A percentile compares a stretch with the other conserved stretches of the same genome.
phyloP scores from a whole-genome alignment of 331 rosid species.

The Cydonia oblonga region DNA sequence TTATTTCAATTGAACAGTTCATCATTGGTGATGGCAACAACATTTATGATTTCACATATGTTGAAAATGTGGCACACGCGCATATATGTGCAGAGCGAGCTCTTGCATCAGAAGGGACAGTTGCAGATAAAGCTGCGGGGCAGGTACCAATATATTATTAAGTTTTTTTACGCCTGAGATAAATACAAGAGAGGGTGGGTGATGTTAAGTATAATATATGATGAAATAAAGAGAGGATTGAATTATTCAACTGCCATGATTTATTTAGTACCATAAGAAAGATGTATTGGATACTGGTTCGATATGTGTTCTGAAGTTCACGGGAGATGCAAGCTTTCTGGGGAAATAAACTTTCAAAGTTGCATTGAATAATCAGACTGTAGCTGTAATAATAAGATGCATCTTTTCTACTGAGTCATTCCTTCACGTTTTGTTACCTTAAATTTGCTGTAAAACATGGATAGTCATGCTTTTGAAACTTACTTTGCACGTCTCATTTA shows the following conservation, averaged over 20 bases:
- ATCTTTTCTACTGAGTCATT: background rate
- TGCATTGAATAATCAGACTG: background rate
- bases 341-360: background rate
- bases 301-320: background rate
- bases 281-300: background rate
- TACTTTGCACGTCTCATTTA: background rate
- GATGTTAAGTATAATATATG: background rate
- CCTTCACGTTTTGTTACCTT: background rate
- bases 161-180: background rate
- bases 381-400: background rate
- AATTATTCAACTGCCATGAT: background rate
- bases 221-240: background rate
- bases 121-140: slow-evolving; percentile 80
- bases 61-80: slow-evolving; percentile 91
- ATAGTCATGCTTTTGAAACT: background rate
- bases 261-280: background rate
- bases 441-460: background rate
- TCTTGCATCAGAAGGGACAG: slow-evolving; percentile 56
- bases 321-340: background rate
- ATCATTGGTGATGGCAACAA: slow-evolving; percentile 87
- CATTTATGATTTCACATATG: slow-evolving; percentile 80
- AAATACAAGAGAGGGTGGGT: background rate
- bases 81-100: slow-evolving; percentile 91
- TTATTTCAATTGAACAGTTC: slow-evolving; percentile 50
- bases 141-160: slow-evolving; percentile 34